phyloP scores from a whole-genome alignment of 2,329 filamentous ascomycete species.

The Meredithiella fracta region DNA sequence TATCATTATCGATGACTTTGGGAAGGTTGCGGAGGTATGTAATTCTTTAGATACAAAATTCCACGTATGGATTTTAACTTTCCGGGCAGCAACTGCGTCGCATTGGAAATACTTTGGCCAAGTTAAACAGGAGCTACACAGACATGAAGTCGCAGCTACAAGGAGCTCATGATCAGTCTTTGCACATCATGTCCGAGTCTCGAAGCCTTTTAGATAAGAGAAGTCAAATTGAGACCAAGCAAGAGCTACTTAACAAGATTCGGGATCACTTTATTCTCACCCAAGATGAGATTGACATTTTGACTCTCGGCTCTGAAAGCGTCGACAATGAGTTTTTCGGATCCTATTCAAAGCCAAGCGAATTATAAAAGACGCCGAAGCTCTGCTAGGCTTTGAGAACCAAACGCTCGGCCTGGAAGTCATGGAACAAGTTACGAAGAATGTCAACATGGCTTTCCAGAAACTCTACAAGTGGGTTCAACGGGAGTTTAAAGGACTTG shows the following conservation, averaged over 20 bases:
- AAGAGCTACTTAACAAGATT: conserved; percentile 61
- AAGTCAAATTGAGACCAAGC: conserved; percentile 60
- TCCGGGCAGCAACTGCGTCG: conserved; percentile 58
- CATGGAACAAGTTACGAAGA: conserved; percentile 77
- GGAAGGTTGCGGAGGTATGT: conserved; percentile 67
- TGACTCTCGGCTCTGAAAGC: conserved; percentile 66
- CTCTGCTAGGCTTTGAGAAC: conserved; percentile 77
- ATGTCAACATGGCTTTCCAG: conserved; percentile 78
- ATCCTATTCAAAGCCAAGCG: conserved; percentile 65
- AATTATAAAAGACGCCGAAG: conserved; percentile 75
- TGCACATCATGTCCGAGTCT: conserved; percentile 61
- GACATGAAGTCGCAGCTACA: conserved; percentile 65
- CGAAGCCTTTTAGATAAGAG: conserved; percentile 56
- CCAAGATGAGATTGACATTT: conserved; percentile 56
- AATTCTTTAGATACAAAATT: not conserved
- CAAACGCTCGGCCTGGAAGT: conserved; percentile 77
- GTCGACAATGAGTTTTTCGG: conserved; percentile 75
- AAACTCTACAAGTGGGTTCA: conserved; percentile 95
- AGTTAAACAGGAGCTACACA: conserved; percentile 61
- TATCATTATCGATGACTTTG: conserved; percentile 74
- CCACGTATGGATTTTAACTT: not conserved
- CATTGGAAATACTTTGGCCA: conserved; percentile 63
- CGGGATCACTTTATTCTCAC: conserved; percentile 69
- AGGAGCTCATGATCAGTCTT: conserved; percentile 58
- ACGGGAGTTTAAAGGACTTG: conserved; percentile 77